A percentile compares a stretch with the other conserved stretches of the same genome.
These are phyloP conservation scores for Botrytis sinoallii DNA, from an alignment of 2,329 filamentous ascomycete species.

Conservation along the genomic window DNA sequence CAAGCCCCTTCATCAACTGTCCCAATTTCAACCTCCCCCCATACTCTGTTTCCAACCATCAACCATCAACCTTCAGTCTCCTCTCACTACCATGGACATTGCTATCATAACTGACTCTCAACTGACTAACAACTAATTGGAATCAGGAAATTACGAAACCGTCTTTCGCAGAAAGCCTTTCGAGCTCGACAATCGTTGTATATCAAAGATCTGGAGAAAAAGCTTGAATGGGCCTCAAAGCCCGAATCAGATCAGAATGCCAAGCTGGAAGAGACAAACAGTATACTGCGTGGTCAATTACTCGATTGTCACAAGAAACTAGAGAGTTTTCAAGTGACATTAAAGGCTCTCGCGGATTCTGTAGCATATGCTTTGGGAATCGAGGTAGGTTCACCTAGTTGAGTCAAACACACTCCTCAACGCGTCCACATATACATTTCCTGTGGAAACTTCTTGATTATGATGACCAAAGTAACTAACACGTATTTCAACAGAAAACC, in stretches of 20 bases:
- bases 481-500: background rate
- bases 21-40: background rate
- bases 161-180: slow-evolving; percentile 18
- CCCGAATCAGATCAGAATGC: slow-evolving; percentile 18
- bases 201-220: slow-evolving; percentile 17
- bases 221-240: slow-evolving; percentile 17
- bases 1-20: background rate
- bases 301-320: slow-evolving; percentile 19
- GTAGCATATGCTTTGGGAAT: slow-evolving; percentile 16
- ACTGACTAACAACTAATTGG: background rate
- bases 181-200: slow-evolving; percentile 16
- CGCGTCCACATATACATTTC: background rate
- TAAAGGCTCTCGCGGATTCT: slow-evolving; percentile 15
- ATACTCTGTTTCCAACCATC: background rate
- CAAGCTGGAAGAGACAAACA: slow-evolving; percentile 15
- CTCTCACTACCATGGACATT: background rate
- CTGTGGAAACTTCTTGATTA: background rate
- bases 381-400: background rate
- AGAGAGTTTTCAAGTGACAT: slow-evolving; percentile 17
- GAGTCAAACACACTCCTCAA: background rate
- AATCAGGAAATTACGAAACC: slow-evolving; percentile 15
- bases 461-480: background rate
- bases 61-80: background rate
- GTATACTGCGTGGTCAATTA: slow-evolving; percentile 1
- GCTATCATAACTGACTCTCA: background rate